Base-by-base conservation (phyloP, 2,329 filamentous ascomycete species). In the Fusarium robinianum region DNA sequence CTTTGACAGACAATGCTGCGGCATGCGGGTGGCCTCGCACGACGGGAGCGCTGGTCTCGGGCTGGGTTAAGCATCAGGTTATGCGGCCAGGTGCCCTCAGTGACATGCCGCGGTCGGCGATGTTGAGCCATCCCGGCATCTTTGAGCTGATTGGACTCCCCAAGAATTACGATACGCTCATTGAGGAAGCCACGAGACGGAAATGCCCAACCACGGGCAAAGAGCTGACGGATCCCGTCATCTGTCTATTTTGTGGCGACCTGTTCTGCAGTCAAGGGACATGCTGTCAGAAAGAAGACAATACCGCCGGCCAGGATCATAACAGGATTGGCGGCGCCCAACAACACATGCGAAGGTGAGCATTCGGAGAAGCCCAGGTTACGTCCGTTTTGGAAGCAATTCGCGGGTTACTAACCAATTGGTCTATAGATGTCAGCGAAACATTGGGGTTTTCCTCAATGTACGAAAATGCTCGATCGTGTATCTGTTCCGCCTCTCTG, bases 231-330 rank as follows among this genome's bases (percentile, higher is more conserved):
- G 95, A 99, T 67, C 90, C 94, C 0, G 88, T 87, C 53, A 81
- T 99, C 24, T 99, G 94, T 63, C 78, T 99, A 25, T 90, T 96
- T 72, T 99, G 94, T 64, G 92, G 94, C 22, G 90, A 91, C n/a
- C 89, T 99, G 26, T 92, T 96, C 69, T 99, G 94, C 70, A 90
- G 87, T 8, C 94, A 99, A 72, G 90, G 87, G 31, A 86, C 91
- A 32, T 99, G 94, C 72, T 99, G 94, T 66, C 82, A 88, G 63
- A 84, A 83, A 58, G 76, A 82, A 47, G 80, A 80, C 44, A 70
- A 68, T 30, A 67, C 59, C 26, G 65, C 64, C 11, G 62, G 67
- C 43, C 66, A 71, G 30, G 73, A 72, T 39, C 61, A 66, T 38
- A 73, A 66, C 38, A 71, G 77, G 53, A 80, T 89, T 48, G 91